These are phyloP conservation scores for Microthyrium microscopicum DNA, from an alignment of 2,329 filamentous ascomycete genomes.

Conservation along the genomic window DNA sequence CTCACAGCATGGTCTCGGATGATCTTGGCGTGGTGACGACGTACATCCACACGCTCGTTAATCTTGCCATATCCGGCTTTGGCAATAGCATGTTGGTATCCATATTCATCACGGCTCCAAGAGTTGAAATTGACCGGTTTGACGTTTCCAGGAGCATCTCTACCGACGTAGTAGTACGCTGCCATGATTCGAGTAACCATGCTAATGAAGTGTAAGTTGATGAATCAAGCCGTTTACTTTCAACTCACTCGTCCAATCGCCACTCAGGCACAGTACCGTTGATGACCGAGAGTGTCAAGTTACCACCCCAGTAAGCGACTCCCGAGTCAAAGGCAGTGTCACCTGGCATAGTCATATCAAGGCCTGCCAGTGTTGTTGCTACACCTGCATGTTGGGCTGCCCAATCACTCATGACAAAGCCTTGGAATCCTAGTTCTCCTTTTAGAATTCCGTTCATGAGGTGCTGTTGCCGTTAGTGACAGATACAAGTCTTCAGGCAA, in stretches of 20 bases:
- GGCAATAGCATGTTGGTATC: constrained; percentile 47
- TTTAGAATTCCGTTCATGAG: constrained; percentile 69
- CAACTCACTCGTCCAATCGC: constrained; percentile 82
- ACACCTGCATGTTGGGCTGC: constrained; percentile 72
- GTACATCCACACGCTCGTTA: constrained; percentile 73
- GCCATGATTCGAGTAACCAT: constrained; percentile 73
- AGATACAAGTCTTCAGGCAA: constrained; percentile 55
- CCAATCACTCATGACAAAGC: constrained; percentile 67
- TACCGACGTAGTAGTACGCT: constrained; percentile 47
- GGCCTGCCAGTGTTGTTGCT: constrained; percentile 59
- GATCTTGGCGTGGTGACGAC: constrained; percentile 49
- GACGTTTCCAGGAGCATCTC: constrained; percentile 30
- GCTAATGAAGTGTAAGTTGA: too few species aligned
- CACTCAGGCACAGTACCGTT: constrained; percentile 82
- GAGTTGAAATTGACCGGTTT: constrained; percentile 67
- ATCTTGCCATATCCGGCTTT: constrained; percentile 47
- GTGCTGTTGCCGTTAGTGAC: constrained; percentile 68
- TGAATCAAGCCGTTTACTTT: too few species aligned
- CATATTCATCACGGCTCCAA: constrained; percentile 66
- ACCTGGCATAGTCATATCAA: constrained; percentile 75
- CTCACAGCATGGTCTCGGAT: constrained; percentile 65
- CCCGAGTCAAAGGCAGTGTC: constrained; percentile 64
- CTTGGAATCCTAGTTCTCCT: constrained; percentile 75
- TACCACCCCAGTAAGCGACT: constrained; percentile 63
- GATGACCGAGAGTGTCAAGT: constrained; percentile 71